phyloP scores from a whole-genome alignment of 2,329 filamentous ascomycete species.

The Pseudopyrenochaeta lycopersici region DNA sequence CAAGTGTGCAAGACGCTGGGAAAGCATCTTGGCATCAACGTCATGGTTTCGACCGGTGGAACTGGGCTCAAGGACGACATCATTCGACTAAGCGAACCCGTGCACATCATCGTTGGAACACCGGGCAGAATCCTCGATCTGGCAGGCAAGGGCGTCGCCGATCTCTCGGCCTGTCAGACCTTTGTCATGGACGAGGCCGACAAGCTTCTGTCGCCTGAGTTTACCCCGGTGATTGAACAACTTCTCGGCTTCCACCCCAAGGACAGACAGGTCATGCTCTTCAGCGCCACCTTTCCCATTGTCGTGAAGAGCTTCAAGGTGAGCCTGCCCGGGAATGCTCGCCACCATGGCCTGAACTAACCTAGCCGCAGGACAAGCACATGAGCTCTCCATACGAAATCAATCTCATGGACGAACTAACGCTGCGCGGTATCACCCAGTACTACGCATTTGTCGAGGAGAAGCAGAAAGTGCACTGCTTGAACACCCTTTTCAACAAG shows the following conservation, averaged over 20 bases:
- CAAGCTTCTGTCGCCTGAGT: slow-evolving; percentile 95
- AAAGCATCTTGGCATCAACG: slow-evolving; percentile 95
- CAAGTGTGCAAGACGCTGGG: slow-evolving; percentile 99
- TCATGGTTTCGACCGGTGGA: slow-evolving; percentile 99
- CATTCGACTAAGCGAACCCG: slow-evolving; percentile 88
- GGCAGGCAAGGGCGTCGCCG: slow-evolving; percentile 94
- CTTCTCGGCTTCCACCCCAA: slow-evolving; percentile 94
- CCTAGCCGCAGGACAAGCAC: slow-evolving; percentile 78
- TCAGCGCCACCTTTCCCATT: slow-evolving; percentile 96
- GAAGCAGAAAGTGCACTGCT: slow-evolving; percentile 98
- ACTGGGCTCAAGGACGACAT: slow-evolving; percentile 97
- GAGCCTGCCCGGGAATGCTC: slow-evolving; percentile 9
- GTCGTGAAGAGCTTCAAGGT: slow-evolving; percentile 94
- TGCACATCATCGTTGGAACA: slow-evolving; percentile 97
- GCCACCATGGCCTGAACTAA: slow-evolving; percentile 11
- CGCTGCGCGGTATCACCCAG: slow-evolving; percentile 95
- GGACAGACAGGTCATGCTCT: slow-evolving; percentile 98
- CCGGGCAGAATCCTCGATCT: slow-evolving; percentile 96
- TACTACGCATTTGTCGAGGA: slow-evolving; percentile 99
- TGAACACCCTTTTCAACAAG: slow-evolving; percentile 98
- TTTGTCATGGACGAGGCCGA: slow-evolving; percentile 99
- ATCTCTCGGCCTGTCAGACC: slow-evolving; percentile 93
- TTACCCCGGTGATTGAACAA: slow-evolving; percentile 97
- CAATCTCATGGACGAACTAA: slow-evolving; percentile 99
- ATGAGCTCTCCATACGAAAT: slow-evolving; percentile 98